A percentile compares a stretch with the other conserved stretches of the same genome.
These are phyloP conservation scores for Penicillium bovifimosum DNA, from an alignment of 495 filamentous ascomycete species.

Conservation along the genomic window DNA sequence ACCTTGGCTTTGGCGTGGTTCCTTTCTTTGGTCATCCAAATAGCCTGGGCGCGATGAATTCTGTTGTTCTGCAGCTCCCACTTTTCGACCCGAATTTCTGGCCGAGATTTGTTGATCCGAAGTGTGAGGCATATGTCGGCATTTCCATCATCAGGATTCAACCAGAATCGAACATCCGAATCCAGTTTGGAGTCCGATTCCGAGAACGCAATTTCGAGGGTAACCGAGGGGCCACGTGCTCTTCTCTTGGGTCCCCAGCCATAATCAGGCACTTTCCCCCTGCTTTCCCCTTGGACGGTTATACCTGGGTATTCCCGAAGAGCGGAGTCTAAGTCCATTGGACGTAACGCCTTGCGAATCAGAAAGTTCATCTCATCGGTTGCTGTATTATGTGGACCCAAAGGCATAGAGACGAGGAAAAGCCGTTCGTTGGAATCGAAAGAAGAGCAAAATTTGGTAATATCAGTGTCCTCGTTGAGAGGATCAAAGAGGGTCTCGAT, in stretches of 20 bases:
- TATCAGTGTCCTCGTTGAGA: background rate
- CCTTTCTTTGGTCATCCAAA: background rate
- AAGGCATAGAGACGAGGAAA: background rate
- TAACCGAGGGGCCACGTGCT: background rate
- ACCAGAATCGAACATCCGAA: background rate
- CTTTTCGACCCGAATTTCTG: background rate
- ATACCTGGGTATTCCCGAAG: background rate
- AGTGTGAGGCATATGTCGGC: background rate
- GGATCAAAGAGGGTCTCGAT: background rate
- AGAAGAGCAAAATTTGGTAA: background rate
- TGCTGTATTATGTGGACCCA: background rate
- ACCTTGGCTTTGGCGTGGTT: background rate
- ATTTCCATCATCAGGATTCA: background rate
- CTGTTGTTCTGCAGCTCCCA: background rate
- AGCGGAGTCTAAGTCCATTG: background rate
- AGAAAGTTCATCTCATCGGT: background rate
- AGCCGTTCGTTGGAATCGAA: background rate
- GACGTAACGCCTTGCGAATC: background rate
- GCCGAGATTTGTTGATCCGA: background rate
- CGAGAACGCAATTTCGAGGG: background rate
- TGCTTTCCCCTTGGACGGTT: background rate
- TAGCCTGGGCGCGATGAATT: background rate
- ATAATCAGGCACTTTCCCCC: background rate
- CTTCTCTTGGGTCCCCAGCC: conserved; percentile 1
- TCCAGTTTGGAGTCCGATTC: background rate